A percentile compares a stretch with the other conserved stretches of the same genome.
Conservation (phyloP, 768 basidiomycete genomes). For the Obba rivulosa region DNA sequence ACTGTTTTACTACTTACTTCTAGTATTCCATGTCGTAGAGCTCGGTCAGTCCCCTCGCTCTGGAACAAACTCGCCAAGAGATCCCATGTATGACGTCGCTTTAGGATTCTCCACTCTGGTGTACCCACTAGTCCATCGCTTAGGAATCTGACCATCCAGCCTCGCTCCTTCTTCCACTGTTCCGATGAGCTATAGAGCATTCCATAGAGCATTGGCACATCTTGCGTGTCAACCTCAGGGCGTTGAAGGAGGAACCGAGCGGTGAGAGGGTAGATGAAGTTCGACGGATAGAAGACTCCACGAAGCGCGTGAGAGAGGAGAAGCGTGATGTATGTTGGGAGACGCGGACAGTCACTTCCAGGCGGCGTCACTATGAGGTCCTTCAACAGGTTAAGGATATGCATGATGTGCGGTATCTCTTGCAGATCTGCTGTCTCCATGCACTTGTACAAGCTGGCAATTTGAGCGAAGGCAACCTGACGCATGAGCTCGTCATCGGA, state of each 20-base stretch:
- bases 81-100: constrained; percentile 84
- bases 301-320: constrained; percentile 79
- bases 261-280: constrained; percentile 82
- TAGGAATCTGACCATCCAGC: constrained; percentile 83
- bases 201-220: constrained; percentile 87
- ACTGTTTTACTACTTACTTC: constrained; percentile 43
- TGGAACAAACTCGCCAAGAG: constrained; percentile 80
- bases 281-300: constrained; percentile 80
- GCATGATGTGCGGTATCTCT: constrained; percentile 68
- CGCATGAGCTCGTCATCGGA: constrained; percentile 58
- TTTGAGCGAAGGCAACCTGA: constrained; percentile 51
- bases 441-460: constrained; percentile 53
- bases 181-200: constrained; percentile 83
- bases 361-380: constrained; percentile 37
- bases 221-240: constrained; percentile 68
- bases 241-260: constrained; percentile 89
- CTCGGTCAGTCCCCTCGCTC: constrained; percentile 47
- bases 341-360: constrained; percentile 29
- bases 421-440: constrained; percentile 65
- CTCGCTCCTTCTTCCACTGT: constrained; percentile 77
- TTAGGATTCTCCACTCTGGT: constrained; percentile 78
- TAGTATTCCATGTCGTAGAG: constrained; percentile 53
- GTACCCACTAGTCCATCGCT: constrained; percentile 72
- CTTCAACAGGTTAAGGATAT: constrained; percentile 64
- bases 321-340: constrained; percentile 77